These are phyloP conservation scores for Fusarium sp. DNA, from an alignment of 2,329 filamentous ascomycete species.

Conservation along the genomic window DNA sequence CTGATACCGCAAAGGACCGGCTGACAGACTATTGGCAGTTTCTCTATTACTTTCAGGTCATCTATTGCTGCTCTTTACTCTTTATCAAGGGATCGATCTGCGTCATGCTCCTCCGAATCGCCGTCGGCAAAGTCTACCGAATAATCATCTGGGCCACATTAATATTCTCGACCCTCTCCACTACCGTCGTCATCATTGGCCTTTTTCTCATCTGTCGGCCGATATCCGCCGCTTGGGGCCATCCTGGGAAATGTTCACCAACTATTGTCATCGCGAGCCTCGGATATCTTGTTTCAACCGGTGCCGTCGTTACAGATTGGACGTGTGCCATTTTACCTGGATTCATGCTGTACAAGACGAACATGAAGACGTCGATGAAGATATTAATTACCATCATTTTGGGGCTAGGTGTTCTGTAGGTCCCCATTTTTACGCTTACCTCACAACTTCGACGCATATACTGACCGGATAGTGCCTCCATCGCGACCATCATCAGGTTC, in stretches of 20 bases:
- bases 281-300: not conserved
- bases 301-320: not conserved
- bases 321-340: not conserved
- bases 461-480: conserved; percentile 18
- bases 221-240: conserved; percentile 5
- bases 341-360: not conserved
- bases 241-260: not conserved
- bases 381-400: not conserved
- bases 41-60: conserved; percentile 12
- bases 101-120: conserved; percentile 16
- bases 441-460: rapidly evolving
- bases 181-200: conserved; percentile 4
- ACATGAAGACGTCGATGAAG: not conserved
- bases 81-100: conserved; percentile 17
- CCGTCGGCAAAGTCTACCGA: not conserved
- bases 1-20: not conserved
- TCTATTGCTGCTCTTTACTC: conserved; percentile 9
- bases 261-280: not conserved
- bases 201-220: conserved; percentile 12
- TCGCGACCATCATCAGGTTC: conserved; percentile 24
- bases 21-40: not conserved
- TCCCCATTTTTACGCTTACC: rapidly evolving
- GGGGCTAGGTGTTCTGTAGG: not conserved
- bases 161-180: conserved; percentile 3
- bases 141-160: conserved; percentile 6